These are phyloP conservation scores for Butyriboletus appendiculatus DNA, from an alignment of 1,284 basidiomycete species.

Conservation along the genomic window DNA sequence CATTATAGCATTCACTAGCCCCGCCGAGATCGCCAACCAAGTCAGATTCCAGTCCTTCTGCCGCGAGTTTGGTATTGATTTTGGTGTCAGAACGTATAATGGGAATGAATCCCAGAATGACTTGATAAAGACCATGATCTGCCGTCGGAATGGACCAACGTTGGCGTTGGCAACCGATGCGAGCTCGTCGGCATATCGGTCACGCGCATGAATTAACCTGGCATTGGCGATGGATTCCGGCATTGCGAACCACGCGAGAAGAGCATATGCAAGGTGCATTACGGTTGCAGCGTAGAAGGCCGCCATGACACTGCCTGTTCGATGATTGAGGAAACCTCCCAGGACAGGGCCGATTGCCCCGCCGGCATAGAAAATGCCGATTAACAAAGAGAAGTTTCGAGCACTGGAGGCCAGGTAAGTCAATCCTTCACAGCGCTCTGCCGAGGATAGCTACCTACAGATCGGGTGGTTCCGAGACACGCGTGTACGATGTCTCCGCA, in stretches of 20 bases:
- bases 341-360: slow-evolving; percentile 1
- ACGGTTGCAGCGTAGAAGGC: slow-evolving; percentile 1
- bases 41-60: slow-evolving; percentile 7
- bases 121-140: not conserved
- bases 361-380: slow-evolving; percentile 3
- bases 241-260: not conserved
- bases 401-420: not conserved
- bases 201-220: not conserved
- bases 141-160: not conserved
- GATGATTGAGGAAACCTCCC: slow-evolving; percentile 1
- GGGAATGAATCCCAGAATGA: slow-evolving; percentile 11
- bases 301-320: not conserved
- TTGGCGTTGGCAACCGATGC: not conserved
- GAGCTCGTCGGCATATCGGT: slow-evolving; percentile 4
- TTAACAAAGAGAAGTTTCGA: slow-evolving; percentile 6
- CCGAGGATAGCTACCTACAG: not conserved
- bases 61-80: not conserved
- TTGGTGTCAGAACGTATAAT: slow-evolving; percentile 4
- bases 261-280: slow-evolving; percentile 1
- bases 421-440: too few species aligned
- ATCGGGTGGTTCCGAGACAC: not conserved
- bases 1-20: slow-evolving; percentile 1
- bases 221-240: not conserved
- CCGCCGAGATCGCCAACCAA: slow-evolving; percentile 3
- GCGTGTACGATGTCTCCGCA: slow-evolving; percentile 4